Evolutionary conservation across 2,329 filamentous ascomycete species (phyloP).

Genomic region (Ascochyta lentis): DNA sequence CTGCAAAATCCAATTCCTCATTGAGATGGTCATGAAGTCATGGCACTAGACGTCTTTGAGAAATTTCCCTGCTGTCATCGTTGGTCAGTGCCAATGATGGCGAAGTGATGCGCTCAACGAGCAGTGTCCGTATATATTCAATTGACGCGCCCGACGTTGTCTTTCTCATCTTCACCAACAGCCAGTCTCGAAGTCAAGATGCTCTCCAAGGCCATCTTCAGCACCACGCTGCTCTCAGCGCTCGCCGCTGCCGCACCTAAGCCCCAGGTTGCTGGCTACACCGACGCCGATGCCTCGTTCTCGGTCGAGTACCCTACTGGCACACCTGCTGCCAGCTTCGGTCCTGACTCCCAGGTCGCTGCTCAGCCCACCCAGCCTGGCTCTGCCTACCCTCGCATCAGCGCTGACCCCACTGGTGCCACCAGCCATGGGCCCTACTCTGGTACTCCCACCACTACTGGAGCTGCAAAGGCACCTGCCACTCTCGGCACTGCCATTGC

Average conservation of each 20-base stretch:
- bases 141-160: not conserved
- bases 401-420: constrained; percentile 60
- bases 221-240: constrained; percentile 45
- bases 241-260: constrained; percentile 47
- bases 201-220: constrained; percentile 45
- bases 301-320: constrained; percentile 42
- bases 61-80: constrained; percentile 30
- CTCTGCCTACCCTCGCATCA: constrained; percentile 55
- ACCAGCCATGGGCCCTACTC: constrained; percentile 73
- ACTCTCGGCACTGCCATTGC: constrained; percentile 66
- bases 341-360: constrained; percentile 52
- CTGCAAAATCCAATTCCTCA: constrained; percentile 30
- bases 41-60: constrained; percentile 21
- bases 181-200: constrained; percentile 37
- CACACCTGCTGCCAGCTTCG: constrained; percentile 52
- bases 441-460: constrained; percentile 72
- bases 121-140: constrained; percentile 12
- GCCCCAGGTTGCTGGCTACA: constrained; percentile 55
- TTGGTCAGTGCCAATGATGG: constrained; percentile 9
- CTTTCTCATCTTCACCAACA: constrained; percentile 9
- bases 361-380: constrained; percentile 42
- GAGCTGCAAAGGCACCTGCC: constrained; percentile 65
- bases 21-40: constrained; percentile 48
- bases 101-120: constrained; percentile 12
- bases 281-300: constrained; percentile 53